A percentile compares a stretch with the other conserved stretches of the same genome.
phyloP scores from a whole-genome alignment of 2,329 filamentous ascomycete genomes.

The Neoarthrinium moseri region DNA sequence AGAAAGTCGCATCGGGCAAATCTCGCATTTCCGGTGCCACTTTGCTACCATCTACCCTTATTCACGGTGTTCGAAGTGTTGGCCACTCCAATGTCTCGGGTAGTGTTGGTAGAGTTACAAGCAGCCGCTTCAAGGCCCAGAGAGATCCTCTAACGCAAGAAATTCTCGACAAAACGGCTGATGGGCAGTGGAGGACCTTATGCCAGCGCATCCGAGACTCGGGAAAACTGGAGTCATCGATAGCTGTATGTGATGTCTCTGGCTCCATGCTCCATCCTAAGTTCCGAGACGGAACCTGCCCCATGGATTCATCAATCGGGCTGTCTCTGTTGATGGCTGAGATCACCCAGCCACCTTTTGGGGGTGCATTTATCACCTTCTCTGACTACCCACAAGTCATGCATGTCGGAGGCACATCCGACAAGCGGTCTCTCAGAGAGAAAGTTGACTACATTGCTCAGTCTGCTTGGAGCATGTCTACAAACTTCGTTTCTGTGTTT shows the following conservation, averaged over 20 bases:
- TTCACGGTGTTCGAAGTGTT: conserved; percentile 25
- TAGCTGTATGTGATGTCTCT: conserved; percentile 59
- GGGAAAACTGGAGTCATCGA: conserved; percentile 49
- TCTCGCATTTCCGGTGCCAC: conserved; percentile 54
- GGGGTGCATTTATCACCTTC: conserved; percentile 56
- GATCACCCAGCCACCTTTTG: conserved; percentile 50
- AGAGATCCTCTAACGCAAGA: too few species aligned
- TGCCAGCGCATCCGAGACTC: conserved; percentile 57
- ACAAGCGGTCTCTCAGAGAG: conserved; percentile 34
- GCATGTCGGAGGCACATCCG: conserved; percentile 37
- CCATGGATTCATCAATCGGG: conserved; percentile 54
- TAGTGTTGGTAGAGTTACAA: conserved; percentile 11
- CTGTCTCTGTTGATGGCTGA: conserved; percentile 56
- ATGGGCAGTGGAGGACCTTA: conserved; percentile 56
- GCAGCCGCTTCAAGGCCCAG: conserved; percentile 25
- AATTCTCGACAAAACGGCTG: conserved; percentile 35
- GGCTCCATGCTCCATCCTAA: conserved; percentile 44
- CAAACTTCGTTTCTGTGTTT: conserved; percentile 55
- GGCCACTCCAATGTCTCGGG: not conserved
- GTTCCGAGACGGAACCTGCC: conserved; percentile 44
- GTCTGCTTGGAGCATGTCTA: conserved; percentile 40
- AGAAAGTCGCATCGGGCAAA: conserved; percentile 45
- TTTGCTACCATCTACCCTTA: conserved; percentile 49
- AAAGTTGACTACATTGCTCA: conserved; percentile 35
- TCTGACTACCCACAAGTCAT: conserved; percentile 29